Base-by-base conservation (phyloP, 352 stramenopile genomes). In the Pythium periplocum region DNA sequence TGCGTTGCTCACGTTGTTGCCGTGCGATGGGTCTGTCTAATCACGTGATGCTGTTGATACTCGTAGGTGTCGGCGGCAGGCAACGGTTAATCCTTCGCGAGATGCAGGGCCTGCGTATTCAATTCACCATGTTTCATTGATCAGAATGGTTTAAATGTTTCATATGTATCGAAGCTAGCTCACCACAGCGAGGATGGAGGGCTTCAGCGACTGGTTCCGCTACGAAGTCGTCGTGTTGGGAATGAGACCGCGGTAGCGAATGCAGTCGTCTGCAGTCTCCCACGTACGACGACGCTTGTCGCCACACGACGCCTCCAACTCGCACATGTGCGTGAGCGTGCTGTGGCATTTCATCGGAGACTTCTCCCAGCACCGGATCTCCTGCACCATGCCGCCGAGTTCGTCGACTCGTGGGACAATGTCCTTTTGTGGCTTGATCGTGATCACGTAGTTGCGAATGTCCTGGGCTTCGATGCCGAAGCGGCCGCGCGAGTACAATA, bases 11-110 rank as follows among this genome's bases (percentile, higher is more conserved):
- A 26, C 17, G 17, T 26, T 26, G 17, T 26, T 26, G 17, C 17
- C 17, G 17, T 26, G 17, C 17, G 17, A 26, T 26, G 17, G 17
- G 17, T 26, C 17, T 26, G 17, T 26, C 17, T 26, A 26, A 26
- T 26, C 17, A 26, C 17, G 17, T 26, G 17, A 26, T 26, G 17
- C 17, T 26, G 17, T 26, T 26, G 17, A 26, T 26, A 26, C 17
- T 26, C 17, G 17, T 53, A 87, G 76, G 76, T 90, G 42, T 96
- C 81, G 2, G 90, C 89, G 52, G 90, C 90, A 49, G 90, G 90
- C 47, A 97, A 97, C 47, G 90, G 90, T 56, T 97, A 82, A 86
- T 36, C 12, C 51, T 10, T 45, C 12, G 34, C 34, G 17, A 26
- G 17, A 26, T 26, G 17, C 17, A 26, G 17, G 17, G 17, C 17